A percentile compares a stretch with the other conserved stretches of the same genome.
Evolutionary conservation across 345 rosid genomes (phyloP).

Genomic region (Capsella bursapastoris): DNA sequence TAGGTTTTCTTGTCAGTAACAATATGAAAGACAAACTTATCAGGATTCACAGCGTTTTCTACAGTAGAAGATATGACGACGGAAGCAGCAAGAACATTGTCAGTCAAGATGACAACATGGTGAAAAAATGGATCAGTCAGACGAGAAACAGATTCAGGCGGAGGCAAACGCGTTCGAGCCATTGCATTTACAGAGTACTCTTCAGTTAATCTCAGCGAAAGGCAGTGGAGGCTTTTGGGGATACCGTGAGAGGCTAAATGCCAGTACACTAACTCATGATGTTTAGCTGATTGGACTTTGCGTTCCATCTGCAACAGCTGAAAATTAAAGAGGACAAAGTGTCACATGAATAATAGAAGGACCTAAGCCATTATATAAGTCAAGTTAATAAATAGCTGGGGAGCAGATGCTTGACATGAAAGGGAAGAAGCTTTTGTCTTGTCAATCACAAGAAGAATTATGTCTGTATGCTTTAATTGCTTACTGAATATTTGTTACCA

Average conservation of each 20-base stretch:
- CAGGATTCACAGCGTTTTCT: constrained; percentile 62
- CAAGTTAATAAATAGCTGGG: no score
- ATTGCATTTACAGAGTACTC: constrained; percentile 82
- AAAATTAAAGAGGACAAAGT: constrained; percentile 23
- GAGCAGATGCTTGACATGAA: neutral
- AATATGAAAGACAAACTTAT: constrained; percentile 79
- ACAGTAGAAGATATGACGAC: constrained; percentile 83
- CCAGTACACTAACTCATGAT: constrained; percentile 80
- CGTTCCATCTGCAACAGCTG: constrained; percentile 81
- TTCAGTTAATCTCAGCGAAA: constrained; percentile 82
- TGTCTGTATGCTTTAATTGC: constrained; percentile 1
- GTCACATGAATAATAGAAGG: constrained; percentile 19
- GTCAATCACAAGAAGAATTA: neutral
- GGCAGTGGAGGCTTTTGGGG: constrained; percentile 85
- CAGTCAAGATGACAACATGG: constrained; percentile 83
- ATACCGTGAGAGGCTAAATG: constrained; percentile 90
- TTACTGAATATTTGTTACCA: neutral
- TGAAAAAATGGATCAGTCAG: constrained; percentile 69
- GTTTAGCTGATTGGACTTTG: constrained; percentile 72
- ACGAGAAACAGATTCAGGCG: constrained; percentile 72
- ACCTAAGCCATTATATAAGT: neutral
- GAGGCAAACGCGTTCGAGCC: constrained; percentile 82
- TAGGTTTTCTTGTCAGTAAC: constrained; percentile 95
- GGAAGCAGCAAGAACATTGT: constrained; percentile 90
- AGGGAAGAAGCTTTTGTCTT: neutral